phyloP scores from a whole-genome alignment of 139 green algal genomes.

The Dunaliella sp. region DNA sequence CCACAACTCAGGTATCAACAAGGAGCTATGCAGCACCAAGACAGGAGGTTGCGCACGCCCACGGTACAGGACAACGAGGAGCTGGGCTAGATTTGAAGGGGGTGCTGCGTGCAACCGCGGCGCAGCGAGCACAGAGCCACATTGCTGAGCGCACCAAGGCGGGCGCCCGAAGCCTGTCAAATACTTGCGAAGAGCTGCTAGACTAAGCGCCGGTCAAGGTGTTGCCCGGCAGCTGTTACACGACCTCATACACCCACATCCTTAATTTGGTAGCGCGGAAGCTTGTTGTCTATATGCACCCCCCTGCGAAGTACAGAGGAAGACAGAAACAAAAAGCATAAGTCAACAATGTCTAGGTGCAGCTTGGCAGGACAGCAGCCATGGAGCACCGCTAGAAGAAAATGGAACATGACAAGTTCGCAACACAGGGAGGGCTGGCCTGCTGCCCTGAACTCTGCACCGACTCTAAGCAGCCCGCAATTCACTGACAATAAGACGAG shows the following conservation, averaged over 20 bases:
- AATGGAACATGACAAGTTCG: background rate
- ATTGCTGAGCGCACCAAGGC: background rate
- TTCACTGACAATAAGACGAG: background rate
- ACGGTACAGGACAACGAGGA: too few species aligned
- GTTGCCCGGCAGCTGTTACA: background rate
- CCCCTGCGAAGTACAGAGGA: background rate
- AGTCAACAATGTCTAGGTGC: background rate
- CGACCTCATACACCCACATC: constrained; percentile 18
- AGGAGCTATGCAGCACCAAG: too few species aligned
- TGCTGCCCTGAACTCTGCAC: background rate
- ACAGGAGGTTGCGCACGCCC: too few species aligned
- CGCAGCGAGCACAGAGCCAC: background rate
- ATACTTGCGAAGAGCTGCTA: background rate
- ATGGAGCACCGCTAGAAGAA: background rate
- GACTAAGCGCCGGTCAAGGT: background rate
- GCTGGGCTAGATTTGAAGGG: too few species aligned
- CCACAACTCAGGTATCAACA: too few species aligned
- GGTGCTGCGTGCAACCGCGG: background rate
- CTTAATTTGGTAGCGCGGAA: constrained; percentile 23
- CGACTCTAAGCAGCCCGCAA: background rate
- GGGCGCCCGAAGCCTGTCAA: background rate
- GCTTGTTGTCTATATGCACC: background rate
- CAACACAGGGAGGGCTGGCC: background rate
- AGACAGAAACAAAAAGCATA: background rate
- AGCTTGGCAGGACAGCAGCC: background rate